These are phyloP conservation scores for Termitomyces sp. DNA, from an alignment of 768 basidiomycete species.

Conservation along the genomic window DNA sequence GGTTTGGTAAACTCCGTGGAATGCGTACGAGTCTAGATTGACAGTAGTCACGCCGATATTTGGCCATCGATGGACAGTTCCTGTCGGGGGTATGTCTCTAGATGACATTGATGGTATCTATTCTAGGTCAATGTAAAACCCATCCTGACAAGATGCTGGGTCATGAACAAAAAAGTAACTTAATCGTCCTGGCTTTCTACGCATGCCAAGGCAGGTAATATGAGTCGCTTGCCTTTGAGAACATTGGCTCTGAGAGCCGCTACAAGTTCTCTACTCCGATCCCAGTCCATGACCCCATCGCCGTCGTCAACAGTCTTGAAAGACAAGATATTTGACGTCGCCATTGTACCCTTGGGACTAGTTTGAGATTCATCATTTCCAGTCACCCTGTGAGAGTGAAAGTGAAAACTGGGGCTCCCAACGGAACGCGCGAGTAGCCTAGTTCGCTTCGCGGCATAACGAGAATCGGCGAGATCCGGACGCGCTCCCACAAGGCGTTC, in stretches of 20 bases:
- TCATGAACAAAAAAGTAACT: neutral
- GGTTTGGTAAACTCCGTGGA: constrained; percentile 12
- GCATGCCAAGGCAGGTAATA: constrained; percentile 28
- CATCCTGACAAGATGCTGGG: neutral
- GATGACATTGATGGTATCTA: neutral
- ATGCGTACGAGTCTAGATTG: neutral
- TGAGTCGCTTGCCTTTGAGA: constrained; percentile 21
- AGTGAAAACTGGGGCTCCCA: neutral
- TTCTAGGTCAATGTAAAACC: neutral
- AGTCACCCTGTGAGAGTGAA: neutral
- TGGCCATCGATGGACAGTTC: neutral
- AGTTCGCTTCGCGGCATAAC: constrained; percentile 23
- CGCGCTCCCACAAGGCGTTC: constrained; percentile 38
- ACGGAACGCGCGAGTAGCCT: constrained; percentile 13
- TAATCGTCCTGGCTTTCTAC: constrained; percentile 16
- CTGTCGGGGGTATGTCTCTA: neutral
- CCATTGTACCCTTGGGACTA: neutral
- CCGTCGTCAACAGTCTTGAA: constrained; percentile 24
- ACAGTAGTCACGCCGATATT: neutral
- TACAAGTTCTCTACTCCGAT: constrained; percentile 27
- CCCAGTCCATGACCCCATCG: constrained; percentile 29
- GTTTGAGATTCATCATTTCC: neutral
- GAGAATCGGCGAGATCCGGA: constrained; percentile 33
- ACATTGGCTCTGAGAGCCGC: constrained; percentile 24
- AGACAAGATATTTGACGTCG: constrained; percentile 1